Conservation (phyloP, 2,329 filamentous ascomycete species). For the Tricladium varicosporioides region DNA sequence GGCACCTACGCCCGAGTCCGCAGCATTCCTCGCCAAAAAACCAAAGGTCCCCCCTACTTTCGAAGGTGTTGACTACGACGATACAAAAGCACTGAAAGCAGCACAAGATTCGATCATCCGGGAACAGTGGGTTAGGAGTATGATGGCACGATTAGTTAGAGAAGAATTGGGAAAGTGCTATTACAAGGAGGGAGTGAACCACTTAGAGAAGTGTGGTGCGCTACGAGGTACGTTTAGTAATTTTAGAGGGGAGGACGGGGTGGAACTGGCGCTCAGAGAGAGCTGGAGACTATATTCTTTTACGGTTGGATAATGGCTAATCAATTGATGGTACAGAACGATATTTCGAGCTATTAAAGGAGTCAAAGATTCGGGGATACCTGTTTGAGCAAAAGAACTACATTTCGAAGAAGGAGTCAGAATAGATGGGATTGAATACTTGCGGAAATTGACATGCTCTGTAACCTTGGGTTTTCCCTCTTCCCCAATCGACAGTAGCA, state of each 20-base stretch:
- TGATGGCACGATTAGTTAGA: conserved; percentile 81
- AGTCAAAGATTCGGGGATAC: conserved; percentile 75
- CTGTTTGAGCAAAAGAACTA: conserved; percentile 80
- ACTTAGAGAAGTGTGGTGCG: conserved; percentile 81
- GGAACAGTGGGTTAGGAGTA: conserved; percentile 85
- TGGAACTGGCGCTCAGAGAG: too few species aligned
- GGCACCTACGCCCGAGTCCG: conserved; percentile 84
- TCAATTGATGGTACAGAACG: conserved; percentile 53
- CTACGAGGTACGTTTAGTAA: conserved; percentile 65
- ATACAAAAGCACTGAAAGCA: conserved; percentile 76
- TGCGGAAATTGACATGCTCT: neutral
- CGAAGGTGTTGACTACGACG: conserved; percentile 83
- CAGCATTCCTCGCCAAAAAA: conserved; percentile 79
- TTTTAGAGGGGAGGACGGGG: neutral
- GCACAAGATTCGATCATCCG: conserved; percentile 80
- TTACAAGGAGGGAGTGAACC: conserved; percentile 79
- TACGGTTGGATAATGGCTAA: neutral
- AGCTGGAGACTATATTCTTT: too few species aligned
- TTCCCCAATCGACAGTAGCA: too few species aligned
- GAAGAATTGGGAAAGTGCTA: conserved; percentile 88
- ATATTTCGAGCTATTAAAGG: conserved; percentile 75
- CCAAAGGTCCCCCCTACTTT: conserved; percentile 79
- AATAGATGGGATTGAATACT: neutral
- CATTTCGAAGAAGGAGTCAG: conserved; percentile 45
- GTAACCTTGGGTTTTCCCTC: too few species aligned